Percentiles rank a stretch among this genome's conserved stretches.
Conservation (phyloP, 140 eudicot species). For the Cichorium intybus region DNA sequence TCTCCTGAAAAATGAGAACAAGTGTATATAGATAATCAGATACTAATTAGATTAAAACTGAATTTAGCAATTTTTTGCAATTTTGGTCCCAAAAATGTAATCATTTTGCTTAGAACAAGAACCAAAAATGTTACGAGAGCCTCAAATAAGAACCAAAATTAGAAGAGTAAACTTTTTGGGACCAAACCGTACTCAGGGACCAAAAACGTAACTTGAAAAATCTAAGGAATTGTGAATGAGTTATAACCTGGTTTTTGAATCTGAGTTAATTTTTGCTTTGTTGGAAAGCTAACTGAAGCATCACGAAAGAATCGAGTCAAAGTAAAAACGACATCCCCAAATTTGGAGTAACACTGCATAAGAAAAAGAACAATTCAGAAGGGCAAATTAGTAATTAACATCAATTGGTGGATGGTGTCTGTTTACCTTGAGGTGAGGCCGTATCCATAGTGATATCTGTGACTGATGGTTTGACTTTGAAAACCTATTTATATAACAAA, state of each 20-base stretch:
- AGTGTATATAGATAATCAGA: background rate
- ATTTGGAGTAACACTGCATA: constrained; percentile 83
- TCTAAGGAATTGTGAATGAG: too few relatives aligned
- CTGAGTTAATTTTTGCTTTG: constrained; percentile 44
- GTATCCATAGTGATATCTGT: constrained; percentile 93
- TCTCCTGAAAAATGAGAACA: constrained; percentile 45
- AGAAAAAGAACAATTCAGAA: constrained; percentile 18
- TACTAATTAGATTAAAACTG: too few relatives aligned
- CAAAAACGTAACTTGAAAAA: background rate
- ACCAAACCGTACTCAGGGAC: background rate
- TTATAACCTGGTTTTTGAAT: constrained; percentile 52
- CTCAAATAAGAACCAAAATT: background rate
- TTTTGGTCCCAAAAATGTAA: too few relatives aligned
- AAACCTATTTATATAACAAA: constrained; percentile 49
- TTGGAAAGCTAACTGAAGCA: constrained; percentile 44
- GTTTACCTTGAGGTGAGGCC: constrained; percentile 81
- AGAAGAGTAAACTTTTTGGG: too few relatives aligned
- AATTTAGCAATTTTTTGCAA: background rate
- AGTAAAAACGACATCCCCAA: constrained; percentile 88
- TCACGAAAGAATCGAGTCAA: constrained; percentile 88
- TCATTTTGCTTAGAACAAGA: too few relatives aligned
- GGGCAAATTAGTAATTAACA: background rate
- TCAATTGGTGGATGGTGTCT: background rate
- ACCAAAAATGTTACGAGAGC: background rate
- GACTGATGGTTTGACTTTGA: constrained; percentile 66